A percentile compares a stretch with the other conserved stretches of the same genome.
These are phyloP conservation scores for Yarrowia galli DNA, from an alignment of 1,139 yeast species.

Conservation along the genomic window DNA sequence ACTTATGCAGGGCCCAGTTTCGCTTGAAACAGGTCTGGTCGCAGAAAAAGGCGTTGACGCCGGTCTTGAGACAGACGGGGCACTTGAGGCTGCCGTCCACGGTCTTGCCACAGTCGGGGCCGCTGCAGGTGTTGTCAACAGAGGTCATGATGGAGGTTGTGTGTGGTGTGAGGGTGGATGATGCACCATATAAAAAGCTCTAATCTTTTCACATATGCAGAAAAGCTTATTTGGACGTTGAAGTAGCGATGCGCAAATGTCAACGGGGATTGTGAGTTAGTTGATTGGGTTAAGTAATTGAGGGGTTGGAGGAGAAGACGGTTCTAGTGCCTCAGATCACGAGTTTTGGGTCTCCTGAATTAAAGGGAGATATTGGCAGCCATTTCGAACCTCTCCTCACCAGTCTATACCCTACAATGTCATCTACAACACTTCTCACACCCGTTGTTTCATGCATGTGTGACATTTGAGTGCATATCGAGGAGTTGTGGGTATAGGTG, in stretches of 20 bases:
- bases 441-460: too few relatives aligned
- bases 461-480: too few relatives aligned
- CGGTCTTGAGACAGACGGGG: constrained; percentile 86
- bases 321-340: too few relatives aligned
- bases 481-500: too few relatives aligned
- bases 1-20: constrained; percentile 68
- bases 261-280: too few relatives aligned
- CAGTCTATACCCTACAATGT: too few relatives aligned
- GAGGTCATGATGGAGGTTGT: constrained; percentile 11
- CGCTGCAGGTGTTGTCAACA: constrained; percentile 58
- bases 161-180: background rate
- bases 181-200: background rate
- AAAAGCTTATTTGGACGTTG: constrained; percentile 4
- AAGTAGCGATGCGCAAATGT: too few relatives aligned
- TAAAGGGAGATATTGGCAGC: too few relatives aligned
- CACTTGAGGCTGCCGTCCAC: constrained; percentile 82
- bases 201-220: constrained; percentile 6
- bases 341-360: too few relatives aligned
- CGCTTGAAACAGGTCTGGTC: constrained; percentile 83
- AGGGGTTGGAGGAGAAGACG: too few relatives aligned
- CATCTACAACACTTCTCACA: too few relatives aligned
- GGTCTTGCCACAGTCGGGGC: constrained; percentile 83
- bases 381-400: too few relatives aligned
- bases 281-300: background rate
- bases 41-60: constrained; percentile 71